A percentile compares a stretch with the other conserved stretches of the same genome.
Evolutionary conservation across 2,329 filamentous ascomycete species (phyloP).

Genomic region (Tetracladium maxilliforme): DNA sequence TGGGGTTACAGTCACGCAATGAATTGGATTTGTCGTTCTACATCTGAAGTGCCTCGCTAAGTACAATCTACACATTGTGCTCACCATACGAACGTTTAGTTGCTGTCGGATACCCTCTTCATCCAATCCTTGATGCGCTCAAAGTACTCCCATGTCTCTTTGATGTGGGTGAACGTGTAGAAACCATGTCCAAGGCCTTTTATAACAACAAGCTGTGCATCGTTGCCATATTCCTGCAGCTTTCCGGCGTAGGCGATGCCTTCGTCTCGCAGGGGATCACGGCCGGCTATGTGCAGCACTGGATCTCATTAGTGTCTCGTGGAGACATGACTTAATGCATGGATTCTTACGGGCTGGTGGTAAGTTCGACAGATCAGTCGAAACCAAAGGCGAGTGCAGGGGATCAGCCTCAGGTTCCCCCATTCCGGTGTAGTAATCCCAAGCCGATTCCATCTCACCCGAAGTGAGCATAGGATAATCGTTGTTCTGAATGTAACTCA

Average conservation of each 20-base stretch:
- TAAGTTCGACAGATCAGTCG: too few species aligned
- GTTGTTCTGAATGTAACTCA: constrained; percentile 17
- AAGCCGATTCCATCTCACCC: constrained; percentile 17
- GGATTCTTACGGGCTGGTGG: too few species aligned
- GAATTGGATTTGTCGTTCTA: too few species aligned
- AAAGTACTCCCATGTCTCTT: constrained; percentile 1
- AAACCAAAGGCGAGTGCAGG: too few species aligned
- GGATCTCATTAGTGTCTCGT: too few species aligned
- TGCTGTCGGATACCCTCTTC: too few species aligned
- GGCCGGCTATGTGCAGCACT: constrained; percentile 20
- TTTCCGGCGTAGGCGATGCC: constrained; percentile 21
- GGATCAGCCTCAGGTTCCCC: too few species aligned
- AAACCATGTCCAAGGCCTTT: constrained; percentile 21
- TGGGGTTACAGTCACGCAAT: too few species aligned
- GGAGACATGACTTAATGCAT: too few species aligned
- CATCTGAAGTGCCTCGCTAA: too few species aligned
- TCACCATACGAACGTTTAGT: too few species aligned
- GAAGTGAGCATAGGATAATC: constrained; percentile 15
- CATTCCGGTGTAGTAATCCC: constrained; percentile 18
- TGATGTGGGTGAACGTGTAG: constrained; percentile 2
- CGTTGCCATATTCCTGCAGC: constrained; percentile 15
- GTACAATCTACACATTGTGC: too few species aligned
- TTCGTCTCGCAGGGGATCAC: constrained; percentile 21
- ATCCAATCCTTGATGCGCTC: constrained; percentile 1
- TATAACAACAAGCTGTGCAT: constrained; percentile 16